Base-by-base conservation (phyloP, 192 early-diverging fungal genomes). In the Coemansia furcata region DNA sequence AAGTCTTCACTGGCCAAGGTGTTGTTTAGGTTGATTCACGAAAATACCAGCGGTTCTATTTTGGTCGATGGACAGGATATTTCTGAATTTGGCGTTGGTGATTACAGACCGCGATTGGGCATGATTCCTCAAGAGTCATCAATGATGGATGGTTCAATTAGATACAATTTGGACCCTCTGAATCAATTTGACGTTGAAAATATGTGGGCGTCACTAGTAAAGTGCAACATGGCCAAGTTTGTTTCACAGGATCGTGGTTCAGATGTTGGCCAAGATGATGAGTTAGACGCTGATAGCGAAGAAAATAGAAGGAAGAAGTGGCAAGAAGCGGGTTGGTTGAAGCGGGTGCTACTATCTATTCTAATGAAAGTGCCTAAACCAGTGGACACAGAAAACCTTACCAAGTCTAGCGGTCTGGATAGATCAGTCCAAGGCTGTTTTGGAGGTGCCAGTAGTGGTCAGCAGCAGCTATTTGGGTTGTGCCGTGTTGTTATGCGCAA, bases 51-150 rank as follows among this genome's bases (percentile, higher is more conserved):
- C 1, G 80, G 80, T 0, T 71, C 77, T 0, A 92, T 96, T 55
- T 62, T 83, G 33, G 90, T 97, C 42, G 94, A 97, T 68, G 89
- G 87, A 14, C 50, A 93, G 23, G 91, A 94, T 66, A 86, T 91
- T 23, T 83, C 78, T 36, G 85, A 85, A 33, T 80, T 95, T 43
- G 90, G 89, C 1, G 81, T 94, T 10, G 80, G 84, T 2, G 69
- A 72, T 26, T 72, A 96, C 36, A 84, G 96, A 10, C 54, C 76
- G 35, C 62, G 64, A 12, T 38, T 78, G 9, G 76, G 72, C 29
- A 68, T 68, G 49, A 87, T 89, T 52, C 87, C 88, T 6, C 87
- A 89, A 67, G 90, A 91, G 39, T 86, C 90, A 4, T 79, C 84
- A 3, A 62, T 91, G 23, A 88, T 91, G 60, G 77, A 74, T 44